phyloP scores from a whole-genome alignment of 768 basidiomycete species.

The Leucosporidium scottii region DNA sequence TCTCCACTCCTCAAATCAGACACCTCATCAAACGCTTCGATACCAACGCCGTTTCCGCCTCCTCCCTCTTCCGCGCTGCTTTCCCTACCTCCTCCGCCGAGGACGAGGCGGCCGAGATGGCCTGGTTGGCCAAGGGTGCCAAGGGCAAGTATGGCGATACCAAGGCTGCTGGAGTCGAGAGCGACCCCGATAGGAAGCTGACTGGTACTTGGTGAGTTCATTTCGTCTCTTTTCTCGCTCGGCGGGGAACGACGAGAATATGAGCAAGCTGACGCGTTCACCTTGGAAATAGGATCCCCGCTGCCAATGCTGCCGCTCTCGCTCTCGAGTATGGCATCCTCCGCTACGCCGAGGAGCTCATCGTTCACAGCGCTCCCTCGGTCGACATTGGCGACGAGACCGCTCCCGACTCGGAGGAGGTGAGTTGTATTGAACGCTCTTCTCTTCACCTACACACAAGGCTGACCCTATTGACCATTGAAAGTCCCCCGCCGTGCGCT shows the following conservation, averaged over 20 bases:
- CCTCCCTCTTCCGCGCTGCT: constrained; percentile 35
- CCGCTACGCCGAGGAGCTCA: constrained; percentile 30
- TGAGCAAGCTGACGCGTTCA: too few relatives aligned
- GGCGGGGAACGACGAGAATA: too few relatives aligned
- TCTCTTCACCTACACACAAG: too few relatives aligned
- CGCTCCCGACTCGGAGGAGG: constrained; percentile 7
- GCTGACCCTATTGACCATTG: too few relatives aligned
- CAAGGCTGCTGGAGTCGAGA: constrained; percentile 21
- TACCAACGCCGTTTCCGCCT: constrained; percentile 35
- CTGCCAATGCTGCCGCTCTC: constrained; percentile 17
- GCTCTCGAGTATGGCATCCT: constrained; percentile 32
- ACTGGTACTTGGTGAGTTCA: constrained; percentile 26
- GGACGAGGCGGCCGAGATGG: constrained; percentile 32
- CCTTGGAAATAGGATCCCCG: constrained; percentile 34
- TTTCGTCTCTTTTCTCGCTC: neutral
- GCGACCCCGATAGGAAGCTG: constrained; percentile 28
- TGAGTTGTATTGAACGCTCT: neutral
- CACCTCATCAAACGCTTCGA: constrained; percentile 39
- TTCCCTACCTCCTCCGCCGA: constrained; percentile 27
- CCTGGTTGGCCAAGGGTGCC: constrained; percentile 18
- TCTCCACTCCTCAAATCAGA: neutral
- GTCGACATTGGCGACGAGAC: neutral
- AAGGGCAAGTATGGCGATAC: constrained; percentile 29
- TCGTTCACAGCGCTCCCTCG: constrained; percentile 7
- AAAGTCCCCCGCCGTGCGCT: constrained; percentile 17